Percentiles rank a stretch among this genome's conserved stretches.
phyloP scores from a whole-genome alignment of 805 yeast genomes.

The Sungouiozyma ichnusensis region DNA sequence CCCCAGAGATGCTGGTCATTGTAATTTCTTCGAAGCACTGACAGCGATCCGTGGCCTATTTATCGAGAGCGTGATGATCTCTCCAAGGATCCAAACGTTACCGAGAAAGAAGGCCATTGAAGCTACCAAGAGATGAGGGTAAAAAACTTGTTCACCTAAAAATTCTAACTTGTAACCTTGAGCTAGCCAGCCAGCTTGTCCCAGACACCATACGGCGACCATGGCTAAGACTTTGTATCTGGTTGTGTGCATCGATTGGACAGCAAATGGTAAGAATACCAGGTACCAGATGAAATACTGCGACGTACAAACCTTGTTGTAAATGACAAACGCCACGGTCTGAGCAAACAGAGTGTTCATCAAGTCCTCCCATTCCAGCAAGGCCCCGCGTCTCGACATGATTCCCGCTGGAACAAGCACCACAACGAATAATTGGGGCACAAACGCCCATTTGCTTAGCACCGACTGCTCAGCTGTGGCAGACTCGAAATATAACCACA shows the following conservation, averaged over 20 bases:
- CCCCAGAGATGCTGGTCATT: no score
- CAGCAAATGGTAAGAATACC: conserved; percentile 67
- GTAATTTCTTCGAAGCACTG: background rate
- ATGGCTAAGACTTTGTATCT: conserved; percentile 33
- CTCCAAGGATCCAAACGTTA: conserved; percentile 52
- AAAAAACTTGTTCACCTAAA: conserved; percentile 55
- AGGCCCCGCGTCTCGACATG: background rate
- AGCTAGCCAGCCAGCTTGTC: conserved; percentile 71
- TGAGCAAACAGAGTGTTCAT: conserved; percentile 57
- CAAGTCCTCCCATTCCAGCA: conserved; percentile 12
- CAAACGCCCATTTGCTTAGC: conserved; percentile 48
- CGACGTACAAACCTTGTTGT: conserved; percentile 79
- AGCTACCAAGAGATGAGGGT: conserved; percentile 45
- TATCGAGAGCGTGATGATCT: conserved; percentile 38
- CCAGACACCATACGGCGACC: conserved; percentile 48
- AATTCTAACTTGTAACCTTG: conserved; percentile 77
- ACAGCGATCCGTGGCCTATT: background rate
- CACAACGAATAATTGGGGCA: conserved; percentile 65
- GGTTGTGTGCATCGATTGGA: conserved; percentile 37
- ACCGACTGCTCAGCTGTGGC: conserved; percentile 13
- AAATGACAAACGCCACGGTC: conserved; percentile 67
- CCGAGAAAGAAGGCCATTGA: conserved; percentile 48
- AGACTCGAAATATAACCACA: conserved; percentile 56
- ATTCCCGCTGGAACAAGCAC: conserved; percentile 33
- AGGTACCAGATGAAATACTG: conserved; percentile 95